Evolutionary conservation across 2,329 filamentous ascomycete species (phyloP), one percentile per base, ranked within the genome.

Genomic region (Pseudonectria foliicola): DNA sequence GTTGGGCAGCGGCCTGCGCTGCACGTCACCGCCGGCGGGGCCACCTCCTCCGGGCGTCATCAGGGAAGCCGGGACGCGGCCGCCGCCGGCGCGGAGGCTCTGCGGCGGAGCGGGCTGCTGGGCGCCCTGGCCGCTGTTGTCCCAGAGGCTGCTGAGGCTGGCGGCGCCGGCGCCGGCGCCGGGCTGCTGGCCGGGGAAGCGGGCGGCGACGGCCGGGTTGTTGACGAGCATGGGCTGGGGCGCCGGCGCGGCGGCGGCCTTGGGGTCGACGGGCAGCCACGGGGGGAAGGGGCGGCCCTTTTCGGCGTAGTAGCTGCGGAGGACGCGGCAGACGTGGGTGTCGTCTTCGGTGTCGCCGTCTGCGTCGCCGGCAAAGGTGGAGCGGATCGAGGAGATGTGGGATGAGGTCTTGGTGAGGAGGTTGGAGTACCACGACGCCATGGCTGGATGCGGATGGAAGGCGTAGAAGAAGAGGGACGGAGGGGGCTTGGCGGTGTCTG

Each of bases 211-310:
- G 18, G 18, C 63, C 54, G 66, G 60, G 42, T 63, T 55, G 57
- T 73, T 60, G 44, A 73, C 63, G 61, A 75, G 69, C 42, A 77
- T 57, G 38, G 75, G 59, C 45, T 72, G 66, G 31, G 65, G 60
- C 24, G 73, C 67, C 25, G 72, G 71, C 27, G 78, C 77, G 4
- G 75, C 77, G 29, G 52, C 39, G 10, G 57, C 60, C 62, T 86
- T 90, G n/a, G 87, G 89, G 59, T 95, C 86, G 6, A 85, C 81
- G 7, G 89, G 87, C 7, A 96, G 80, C 90, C 92, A 96, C 49
- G 70, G 64, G 1, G 92, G 92, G 44, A 89, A 84, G 2, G 79
- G 71, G 14, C 81, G 80, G 48, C 82, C 85, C 56, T 93, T 92
- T 60, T 96, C 89, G 33, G 71, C 77, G 70, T 98, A 96, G 72